Base-by-base conservation (phyloP, 2,329 filamentous ascomycete species). In the Apiospora marii region DNA sequence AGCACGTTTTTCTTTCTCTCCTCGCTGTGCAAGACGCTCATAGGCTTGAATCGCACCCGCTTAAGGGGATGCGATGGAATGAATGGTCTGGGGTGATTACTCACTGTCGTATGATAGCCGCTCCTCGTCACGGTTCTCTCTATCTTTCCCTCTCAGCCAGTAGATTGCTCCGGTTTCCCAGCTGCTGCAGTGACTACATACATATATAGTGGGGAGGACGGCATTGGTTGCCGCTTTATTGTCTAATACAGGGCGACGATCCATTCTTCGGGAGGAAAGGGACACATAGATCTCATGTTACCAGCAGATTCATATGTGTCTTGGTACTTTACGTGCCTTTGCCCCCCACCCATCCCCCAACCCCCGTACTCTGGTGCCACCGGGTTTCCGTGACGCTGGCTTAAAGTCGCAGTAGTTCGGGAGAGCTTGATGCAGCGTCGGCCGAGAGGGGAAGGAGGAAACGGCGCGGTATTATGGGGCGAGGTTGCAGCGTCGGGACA, bases 401-500 rank as follows among this genome's bases (percentile, higher is more conserved):
- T 22, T 1, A 41, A 12, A 19, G 30, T 41, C 3, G 58, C 22
- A 41, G 19, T 64, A 10, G 53, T 37, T 22, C 30, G 53, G 53
- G 53, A 7, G 16, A n/a, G 19, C 1, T n/a, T 22, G 30, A 61
- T 34, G 51, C 51, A 61, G 37, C 16, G 19, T 37, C 30, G 53
- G 8, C 53, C 53, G 30, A 61, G 58, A 64, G 16, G 53, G 53
- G 53, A n/a, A 64, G 30, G 30, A 64, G 58, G 58, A 30, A 30
- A 24, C 19, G 34, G 30, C 16, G 22, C 30, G 53, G 53, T 37
- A 61, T 37, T 61, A 61, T 61, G 53, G 53, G 19, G 53, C 30
- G 53, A 61, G 30, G 53, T 61, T 61, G 53, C 27, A 61, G 13
- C 16, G 53, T 61, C 53, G 53, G 30, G 34, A 22, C 53, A 61